These are phyloP conservation scores for Lactifluus rugatus DNA, from an alignment of 768 basidiomycete genomes.

Conservation along the genomic window DNA sequence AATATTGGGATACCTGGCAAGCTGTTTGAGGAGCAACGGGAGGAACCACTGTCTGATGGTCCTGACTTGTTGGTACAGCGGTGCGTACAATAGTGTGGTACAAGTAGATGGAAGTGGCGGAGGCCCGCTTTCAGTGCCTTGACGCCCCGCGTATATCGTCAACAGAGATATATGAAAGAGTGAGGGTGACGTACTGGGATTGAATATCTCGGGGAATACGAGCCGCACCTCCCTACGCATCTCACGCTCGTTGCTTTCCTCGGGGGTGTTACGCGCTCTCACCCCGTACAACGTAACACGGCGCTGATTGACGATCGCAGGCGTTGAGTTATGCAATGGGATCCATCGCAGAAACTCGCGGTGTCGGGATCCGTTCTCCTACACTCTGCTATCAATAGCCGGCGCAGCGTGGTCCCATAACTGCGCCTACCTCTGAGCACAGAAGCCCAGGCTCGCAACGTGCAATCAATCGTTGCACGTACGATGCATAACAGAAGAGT, in stretches of 20 bases:
- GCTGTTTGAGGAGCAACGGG: slow-evolving; percentile 51
- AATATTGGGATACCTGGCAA: slow-evolving; percentile 34
- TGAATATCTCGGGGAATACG: slow-evolving; percentile 56
- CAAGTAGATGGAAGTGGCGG: slow-evolving; percentile 32
- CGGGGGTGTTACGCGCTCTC: slow-evolving; percentile 57
- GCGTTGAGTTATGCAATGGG: slow-evolving; percentile 50
- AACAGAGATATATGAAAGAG: background rate
- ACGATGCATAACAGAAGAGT: slow-evolving; percentile 64
- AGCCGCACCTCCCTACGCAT: slow-evolving; percentile 62
- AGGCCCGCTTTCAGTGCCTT: background rate
- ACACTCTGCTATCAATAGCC: background rate
- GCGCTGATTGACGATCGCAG: slow-evolving; percentile 57
- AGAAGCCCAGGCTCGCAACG: slow-evolving; percentile 60
- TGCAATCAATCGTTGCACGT: slow-evolving; percentile 74
- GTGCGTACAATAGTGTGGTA: slow-evolving; percentile 38
- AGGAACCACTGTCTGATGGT: slow-evolving; percentile 64
- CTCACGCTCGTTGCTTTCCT: slow-evolving; percentile 58
- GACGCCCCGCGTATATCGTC: background rate
- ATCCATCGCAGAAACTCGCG: slow-evolving; percentile 62
- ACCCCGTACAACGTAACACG: slow-evolving; percentile 61
- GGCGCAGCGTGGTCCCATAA: background rate
- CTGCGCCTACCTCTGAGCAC: slow-evolving; percentile 37
- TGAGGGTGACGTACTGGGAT: slow-evolving; percentile 2
- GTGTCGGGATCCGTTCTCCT: slow-evolving; percentile 52
- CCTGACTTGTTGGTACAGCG: slow-evolving; percentile 68